phyloP scores from a whole-genome alignment of 2,329 filamentous ascomycete genomes.

The Alternaria panax region DNA sequence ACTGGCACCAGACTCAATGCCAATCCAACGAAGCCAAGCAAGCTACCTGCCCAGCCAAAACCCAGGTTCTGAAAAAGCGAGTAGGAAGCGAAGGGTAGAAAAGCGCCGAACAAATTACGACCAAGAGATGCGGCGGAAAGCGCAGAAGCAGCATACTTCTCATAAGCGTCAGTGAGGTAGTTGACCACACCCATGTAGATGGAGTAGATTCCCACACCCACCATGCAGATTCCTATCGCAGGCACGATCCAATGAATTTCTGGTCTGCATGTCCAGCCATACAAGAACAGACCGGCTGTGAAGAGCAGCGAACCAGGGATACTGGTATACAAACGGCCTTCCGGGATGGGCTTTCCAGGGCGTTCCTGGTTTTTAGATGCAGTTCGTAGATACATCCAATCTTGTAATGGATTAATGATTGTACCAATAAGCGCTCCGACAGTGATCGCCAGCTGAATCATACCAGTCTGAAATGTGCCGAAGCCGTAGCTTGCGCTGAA shows the following conservation, averaged over 20 bases:
- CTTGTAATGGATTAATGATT: slow-evolving; percentile 50
- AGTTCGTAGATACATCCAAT: slow-evolving; percentile 40
- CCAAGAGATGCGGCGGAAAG: slow-evolving; percentile 57
- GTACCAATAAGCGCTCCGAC: slow-evolving; percentile 54
- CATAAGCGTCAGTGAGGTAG: slow-evolving; percentile 58
- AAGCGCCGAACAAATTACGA: slow-evolving; percentile 56
- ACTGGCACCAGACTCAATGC: slow-evolving; percentile 52
- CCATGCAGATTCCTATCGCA: slow-evolving; percentile 17
- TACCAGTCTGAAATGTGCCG: slow-evolving; percentile 42
- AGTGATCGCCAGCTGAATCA: slow-evolving; percentile 54
- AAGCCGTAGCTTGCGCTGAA: slow-evolving; percentile 51
- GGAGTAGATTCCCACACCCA: slow-evolving; percentile 32
- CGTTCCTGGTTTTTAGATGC: slow-evolving; percentile 46
- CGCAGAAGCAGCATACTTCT: slow-evolving; percentile 58
- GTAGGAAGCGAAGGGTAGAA: slow-evolving; percentile 55
- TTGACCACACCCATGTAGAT: slow-evolving; percentile 60
- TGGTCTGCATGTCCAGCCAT: slow-evolving; percentile 24
- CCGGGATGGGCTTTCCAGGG: slow-evolving; percentile 52
- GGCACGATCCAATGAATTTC: slow-evolving; percentile 46
- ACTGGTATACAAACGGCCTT: slow-evolving; percentile 54
- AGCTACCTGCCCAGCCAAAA: slow-evolving; percentile 53
- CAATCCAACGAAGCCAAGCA: slow-evolving; percentile 55
- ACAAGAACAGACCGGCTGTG: slow-evolving; percentile 38
- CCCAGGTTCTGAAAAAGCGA: slow-evolving; percentile 52
- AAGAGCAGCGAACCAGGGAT: slow-evolving; percentile 53